Evolutionary conservation across 306 rosid species (phyloP), one percentile per base, ranked within the genome.

Genomic region (Cyclanthera cordifolia): DNA sequence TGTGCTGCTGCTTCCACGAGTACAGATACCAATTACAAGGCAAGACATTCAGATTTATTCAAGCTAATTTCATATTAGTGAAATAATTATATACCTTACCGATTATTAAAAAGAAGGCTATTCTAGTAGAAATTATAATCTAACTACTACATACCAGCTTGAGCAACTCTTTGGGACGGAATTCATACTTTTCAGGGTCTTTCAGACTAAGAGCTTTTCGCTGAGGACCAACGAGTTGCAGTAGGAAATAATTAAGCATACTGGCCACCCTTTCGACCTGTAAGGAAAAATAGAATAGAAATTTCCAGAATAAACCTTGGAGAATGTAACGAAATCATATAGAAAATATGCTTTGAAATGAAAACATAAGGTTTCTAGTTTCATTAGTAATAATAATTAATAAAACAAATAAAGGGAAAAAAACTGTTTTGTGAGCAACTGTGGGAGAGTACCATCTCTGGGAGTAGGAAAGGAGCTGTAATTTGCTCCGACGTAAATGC

Each of bases 221-320:
- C 74, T 94, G 99, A 55, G 99, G 99, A 69, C 99, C 99, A 72
- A 88, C 99, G 74, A 94, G 84, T 82, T 94, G 99, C 76, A 90
- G 78, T 73, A 94, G 81, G 82, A 94, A 94, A 66, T 94, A 94
- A 86, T 90, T 94, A 77, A 94, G 97, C 99, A 94, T 94, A 79
- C 99, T 90, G 57, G 99, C 99, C 72, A 94, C 99, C 78, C 99
- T 82, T 67, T 94, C 99, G 57, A 94, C 97, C 99, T 94, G 82
- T 67, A 69, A 75, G 71, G 70, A 43, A 73, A 52, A 34, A 21
- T 45, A 11, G 13, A 43, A 65, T 2, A 37, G 11, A 37, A 11
- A 8, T 13, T 45, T 43, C 16, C 13, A 46, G 21, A 9, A 6
- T 53, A 25, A 41, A 76, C 12, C n/a, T 16, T 16, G 48, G 37